A percentile compares a stretch with the other conserved stretches of the same genome.
Evolutionary conservation across 2,329 filamentous ascomycete genomes (phyloP).

Genomic region (Nemania diffusa): DNA sequence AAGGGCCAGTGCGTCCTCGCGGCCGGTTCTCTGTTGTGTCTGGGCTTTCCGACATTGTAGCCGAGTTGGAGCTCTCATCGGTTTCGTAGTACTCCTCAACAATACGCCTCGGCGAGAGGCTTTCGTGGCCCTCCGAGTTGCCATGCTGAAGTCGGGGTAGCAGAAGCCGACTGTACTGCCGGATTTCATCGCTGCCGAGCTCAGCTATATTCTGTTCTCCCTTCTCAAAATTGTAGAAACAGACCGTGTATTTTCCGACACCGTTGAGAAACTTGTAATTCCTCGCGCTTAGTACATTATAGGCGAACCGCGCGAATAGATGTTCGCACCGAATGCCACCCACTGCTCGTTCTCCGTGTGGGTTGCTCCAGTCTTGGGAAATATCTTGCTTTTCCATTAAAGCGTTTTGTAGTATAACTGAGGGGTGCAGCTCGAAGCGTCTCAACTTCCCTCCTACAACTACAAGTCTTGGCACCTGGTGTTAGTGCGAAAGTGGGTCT

Average conservation of each 20-base stretch:
- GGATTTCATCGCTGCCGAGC: slow-evolving; percentile 1
- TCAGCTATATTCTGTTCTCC: slow-evolving; percentile 7
- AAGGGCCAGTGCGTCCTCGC: neutral
- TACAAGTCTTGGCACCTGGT: too few species aligned
- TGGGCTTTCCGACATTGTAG: neutral
- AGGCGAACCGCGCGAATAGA: slow-evolving; percentile 22
- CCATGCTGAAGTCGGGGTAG: neutral
- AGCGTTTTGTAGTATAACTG: neutral
- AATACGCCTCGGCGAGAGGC: neutral
- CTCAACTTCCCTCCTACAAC: too few species aligned
- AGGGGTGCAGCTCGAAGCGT: too few species aligned
- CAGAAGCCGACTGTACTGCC: neutral
- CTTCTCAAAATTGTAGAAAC: neutral
- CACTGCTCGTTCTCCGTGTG: neutral
- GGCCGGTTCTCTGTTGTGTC: neutral
- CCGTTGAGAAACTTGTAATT: slow-evolving; percentile 17
- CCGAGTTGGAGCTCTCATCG: neutral
- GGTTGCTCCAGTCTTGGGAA: too few species aligned
- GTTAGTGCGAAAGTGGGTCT: too few species aligned
- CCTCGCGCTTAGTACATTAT: slow-evolving; percentile 1
- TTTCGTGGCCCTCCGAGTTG: neutral
- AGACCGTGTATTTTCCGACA: neutral
- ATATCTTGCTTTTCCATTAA: neutral
- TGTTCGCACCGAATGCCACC: slow-evolving; percentile 4
- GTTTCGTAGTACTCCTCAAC: neutral